These are phyloP conservation scores for Opeltia flavorubescens DNA, from an alignment of 495 filamentous ascomycete genomes.

Conservation along the genomic window DNA sequence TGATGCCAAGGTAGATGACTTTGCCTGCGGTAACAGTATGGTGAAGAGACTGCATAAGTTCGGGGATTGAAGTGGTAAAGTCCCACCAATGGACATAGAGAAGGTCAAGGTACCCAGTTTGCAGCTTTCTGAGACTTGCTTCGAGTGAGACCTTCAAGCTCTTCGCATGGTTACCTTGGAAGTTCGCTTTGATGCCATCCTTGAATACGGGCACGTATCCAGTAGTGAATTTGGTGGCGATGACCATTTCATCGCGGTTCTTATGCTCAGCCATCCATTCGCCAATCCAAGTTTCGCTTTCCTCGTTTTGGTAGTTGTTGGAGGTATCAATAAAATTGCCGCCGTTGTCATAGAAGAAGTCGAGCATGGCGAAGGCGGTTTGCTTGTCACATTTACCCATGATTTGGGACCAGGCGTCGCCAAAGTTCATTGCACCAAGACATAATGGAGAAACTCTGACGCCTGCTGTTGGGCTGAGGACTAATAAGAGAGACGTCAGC, in stretches of 20 bases:
- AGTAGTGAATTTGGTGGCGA: conserved; percentile 58
- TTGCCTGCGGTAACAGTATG: conserved; percentile 42
- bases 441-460: conserved; percentile 46
- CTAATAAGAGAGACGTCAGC: too few species aligned
- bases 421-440: conserved; percentile 51
- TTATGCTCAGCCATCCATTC: conserved; percentile 42
- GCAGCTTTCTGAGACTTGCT: conserved; percentile 42
- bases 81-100: conserved; percentile 53
- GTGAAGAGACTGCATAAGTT: conserved; percentile 47
- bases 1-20: conserved; percentile 50
- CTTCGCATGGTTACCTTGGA: conserved; percentile 39
- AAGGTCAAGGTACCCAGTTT: conserved; percentile 48
- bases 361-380: conserved; percentile 34
- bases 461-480: conserved; percentile 44
- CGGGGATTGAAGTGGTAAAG: conserved; percentile 39
- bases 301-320: conserved; percentile 42
- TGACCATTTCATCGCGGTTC: conserved; percentile 50
- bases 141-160: conserved; percentile 40
- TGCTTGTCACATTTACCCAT: conserved; percentile 37
- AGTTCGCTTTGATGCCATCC: conserved; percentile 30
- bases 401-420: conserved; percentile 34
- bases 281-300: conserved; percentile 41
- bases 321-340: conserved; percentile 42
- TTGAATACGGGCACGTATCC: conserved; percentile 17
- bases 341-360: conserved; percentile 32